Base-by-base conservation (phyloP, 192 early-diverging fungal genomes). In the Coemansia sp. region DNA sequence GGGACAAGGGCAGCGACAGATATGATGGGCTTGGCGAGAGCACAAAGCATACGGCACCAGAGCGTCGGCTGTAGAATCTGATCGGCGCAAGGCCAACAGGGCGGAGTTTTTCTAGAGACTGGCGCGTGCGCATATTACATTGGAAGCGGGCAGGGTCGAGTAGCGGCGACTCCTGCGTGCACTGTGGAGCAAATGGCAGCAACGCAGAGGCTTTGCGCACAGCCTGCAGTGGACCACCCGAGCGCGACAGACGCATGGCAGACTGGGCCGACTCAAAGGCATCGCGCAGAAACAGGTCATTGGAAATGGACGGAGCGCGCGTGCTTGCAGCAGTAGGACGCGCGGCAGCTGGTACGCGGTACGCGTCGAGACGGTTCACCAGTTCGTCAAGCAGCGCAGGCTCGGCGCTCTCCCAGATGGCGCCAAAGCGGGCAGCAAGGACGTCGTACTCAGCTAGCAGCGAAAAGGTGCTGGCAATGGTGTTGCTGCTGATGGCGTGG, bases 401-500 rank as follows among this genome's bases (percentile, higher is more conserved):
- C 0, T 73, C 73, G 2, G 69, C 52, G 2, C 67, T 61, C 27
- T 82, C 79, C 73, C 74, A 82, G 61, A 82, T 73, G 1, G 65
- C 60, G 10, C 31, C 56, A 54, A 82, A 76, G 16, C 65, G 54
- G 12, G 74, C 53, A 0, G 25, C 38, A 12, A n/a, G 21, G 2
- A 76, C 64, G 9, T 82, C 74, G 58, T 76, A 82, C 61, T 82
- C 79, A 3, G 71, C 79, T 30, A 82, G 49, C 16, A 82, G 23
- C 12, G 70, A 56, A 34, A 76, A 76, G 25, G 74, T 55, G 34
- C 66, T 73, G 8, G 73, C 52, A 51, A 76, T n/a, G 0, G 73
- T 63, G 55, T 47, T 59, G 57, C 71, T 65, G 60, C 32, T 69
- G 16, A 59, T 28, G 10, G 67, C 55, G 26, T 69, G 51, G 10